A percentile compares a stretch with the other conserved stretches of the same genome.
These are phyloP conservation scores for Aspergillus bridgeri DNA, from an alignment of 495 filamentous ascomycete genomes.

Conservation along the genomic window DNA sequence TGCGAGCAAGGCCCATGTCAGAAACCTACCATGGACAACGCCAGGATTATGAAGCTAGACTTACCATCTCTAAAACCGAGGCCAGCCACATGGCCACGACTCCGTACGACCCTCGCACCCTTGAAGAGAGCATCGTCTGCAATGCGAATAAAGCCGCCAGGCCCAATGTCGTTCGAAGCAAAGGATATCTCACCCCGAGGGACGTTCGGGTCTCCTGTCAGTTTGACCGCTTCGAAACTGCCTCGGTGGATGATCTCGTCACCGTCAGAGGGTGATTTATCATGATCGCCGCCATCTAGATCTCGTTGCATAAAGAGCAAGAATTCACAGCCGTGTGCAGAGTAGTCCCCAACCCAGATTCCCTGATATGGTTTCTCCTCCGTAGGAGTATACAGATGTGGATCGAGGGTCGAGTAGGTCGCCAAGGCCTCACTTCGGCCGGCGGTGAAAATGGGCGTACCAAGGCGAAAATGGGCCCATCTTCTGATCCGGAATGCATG, in stretches of 20 bases:
- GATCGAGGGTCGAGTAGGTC: constrained; percentile 74
- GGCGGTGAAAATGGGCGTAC: constrained; percentile 29
- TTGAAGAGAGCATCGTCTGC: constrained; percentile 64
- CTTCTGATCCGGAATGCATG: constrained; percentile 67
- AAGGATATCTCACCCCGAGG: constrained; percentile 83
- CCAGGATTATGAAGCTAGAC: constrained; percentile 11
- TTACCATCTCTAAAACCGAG: constrained; percentile 66
- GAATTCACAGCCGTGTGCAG: constrained; percentile 85
- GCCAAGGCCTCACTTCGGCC: constrained; percentile 61
- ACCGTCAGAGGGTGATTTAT: constrained; percentile 6
- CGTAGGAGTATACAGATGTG: constrained; percentile 70
- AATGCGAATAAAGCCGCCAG: constrained; percentile 55
- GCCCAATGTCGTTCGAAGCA: constrained; percentile 69
- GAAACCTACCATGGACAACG: background rate
- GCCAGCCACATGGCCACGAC: constrained; percentile 71
- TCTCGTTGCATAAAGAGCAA: constrained; percentile 73
- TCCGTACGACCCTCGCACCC: constrained; percentile 72
- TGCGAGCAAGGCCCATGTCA: background rate
- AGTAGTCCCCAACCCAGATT: constrained; percentile 90
- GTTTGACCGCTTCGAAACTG: constrained; percentile 73
- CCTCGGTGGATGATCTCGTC: constrained; percentile 39
- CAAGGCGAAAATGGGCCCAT: constrained; percentile 58
- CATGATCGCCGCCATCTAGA: constrained; percentile 5
- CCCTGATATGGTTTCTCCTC: constrained; percentile 77
- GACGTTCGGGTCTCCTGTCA: constrained; percentile 87